Percentiles rank a stretch among this genome's conserved stretches.
Evolutionary conservation across 169 alveolate genomes (phyloP).

Genomic region (Blepharisma undulans): DNA sequence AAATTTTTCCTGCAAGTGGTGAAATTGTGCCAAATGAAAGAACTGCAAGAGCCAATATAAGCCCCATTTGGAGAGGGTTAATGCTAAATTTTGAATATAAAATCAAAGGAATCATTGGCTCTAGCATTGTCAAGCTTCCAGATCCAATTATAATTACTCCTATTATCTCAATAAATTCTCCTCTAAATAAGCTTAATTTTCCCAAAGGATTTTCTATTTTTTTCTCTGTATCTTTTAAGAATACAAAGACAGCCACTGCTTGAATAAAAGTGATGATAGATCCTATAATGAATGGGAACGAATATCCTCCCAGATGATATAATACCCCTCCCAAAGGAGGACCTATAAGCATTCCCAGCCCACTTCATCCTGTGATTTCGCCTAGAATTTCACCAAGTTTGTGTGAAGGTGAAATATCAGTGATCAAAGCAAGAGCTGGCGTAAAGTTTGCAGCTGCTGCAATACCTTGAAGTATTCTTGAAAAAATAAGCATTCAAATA

Average conservation of each 20-base stretch:
- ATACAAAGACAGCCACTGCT: background rate
- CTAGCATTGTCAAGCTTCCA: background rate
- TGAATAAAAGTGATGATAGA: background rate
- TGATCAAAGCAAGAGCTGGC: background rate
- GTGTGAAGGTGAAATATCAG: background rate
- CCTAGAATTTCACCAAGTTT: background rate
- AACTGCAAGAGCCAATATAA: background rate
- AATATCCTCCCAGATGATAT: background rate
- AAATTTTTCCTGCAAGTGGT: background rate
- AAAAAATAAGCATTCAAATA: background rate
- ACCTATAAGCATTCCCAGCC: background rate
- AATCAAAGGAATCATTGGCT: background rate
- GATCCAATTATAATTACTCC: slow-evolving; percentile 7
- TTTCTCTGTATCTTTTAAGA: background rate
- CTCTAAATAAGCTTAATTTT: background rate
- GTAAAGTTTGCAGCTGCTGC: background rate
- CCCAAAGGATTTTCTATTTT: background rate
- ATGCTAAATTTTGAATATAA: background rate
- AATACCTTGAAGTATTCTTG: background rate
- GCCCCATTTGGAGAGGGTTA: background rate
- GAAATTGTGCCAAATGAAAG: background rate
- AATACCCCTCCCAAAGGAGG: slow-evolving; percentile 1
- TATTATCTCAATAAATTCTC: background rate
- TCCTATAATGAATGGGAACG: slow-evolving; percentile 1
- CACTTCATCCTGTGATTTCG: background rate